Percentiles rank a stretch among this genome's conserved stretches.
Conservation (phyloP, 371 early-diverging fungal species). For the Aphelidium insulamus region DNA sequence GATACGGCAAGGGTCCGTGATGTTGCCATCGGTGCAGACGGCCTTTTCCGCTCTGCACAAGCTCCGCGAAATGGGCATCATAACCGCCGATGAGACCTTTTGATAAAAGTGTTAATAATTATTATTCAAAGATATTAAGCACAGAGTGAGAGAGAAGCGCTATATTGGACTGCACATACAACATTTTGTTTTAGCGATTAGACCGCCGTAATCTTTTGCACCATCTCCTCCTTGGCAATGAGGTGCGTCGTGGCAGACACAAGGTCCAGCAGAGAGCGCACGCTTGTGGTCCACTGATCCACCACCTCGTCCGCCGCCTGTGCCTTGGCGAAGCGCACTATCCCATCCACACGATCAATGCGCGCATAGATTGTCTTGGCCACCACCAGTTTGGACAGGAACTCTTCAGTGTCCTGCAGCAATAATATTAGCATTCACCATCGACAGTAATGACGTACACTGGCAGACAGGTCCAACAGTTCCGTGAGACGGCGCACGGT, state of each 20-base stretch:
- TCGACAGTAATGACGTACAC: conserved; percentile 9
- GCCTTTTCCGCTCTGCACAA: too few relatives aligned
- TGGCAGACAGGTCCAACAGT: conserved; percentile 39
- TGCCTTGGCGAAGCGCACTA: conserved; percentile 61
- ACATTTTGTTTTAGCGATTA: too few relatives aligned
- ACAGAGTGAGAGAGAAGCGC: too few relatives aligned
- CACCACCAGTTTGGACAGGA: conserved; percentile 75
- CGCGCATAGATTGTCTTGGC: conserved; percentile 81
- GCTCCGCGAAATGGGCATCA: too few relatives aligned
- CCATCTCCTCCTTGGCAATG: conserved; percentile 77
- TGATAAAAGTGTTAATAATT: too few relatives aligned
- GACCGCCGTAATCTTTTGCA: conserved; percentile 7
- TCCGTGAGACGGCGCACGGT: conserved; percentile 49
- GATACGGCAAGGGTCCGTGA: too few relatives aligned
- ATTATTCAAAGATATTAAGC: too few relatives aligned
- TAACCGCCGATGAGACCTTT: too few relatives aligned
- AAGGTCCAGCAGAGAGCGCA: conserved; percentile 59
- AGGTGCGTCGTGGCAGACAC: conserved; percentile 89
- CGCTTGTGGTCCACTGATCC: conserved; percentile 77
- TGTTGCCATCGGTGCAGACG: too few relatives aligned
- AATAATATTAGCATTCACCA: conserved; percentile 1
- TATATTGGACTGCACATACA: too few relatives aligned
- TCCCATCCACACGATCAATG: conserved; percentile 78
- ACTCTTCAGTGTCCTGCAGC: conserved; percentile 57
- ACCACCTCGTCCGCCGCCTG: conserved; percentile 66